Evolutionary conservation across 169 alveolate species (phyloP).

Genomic region (Plasmodium cynomolgi): DNA sequence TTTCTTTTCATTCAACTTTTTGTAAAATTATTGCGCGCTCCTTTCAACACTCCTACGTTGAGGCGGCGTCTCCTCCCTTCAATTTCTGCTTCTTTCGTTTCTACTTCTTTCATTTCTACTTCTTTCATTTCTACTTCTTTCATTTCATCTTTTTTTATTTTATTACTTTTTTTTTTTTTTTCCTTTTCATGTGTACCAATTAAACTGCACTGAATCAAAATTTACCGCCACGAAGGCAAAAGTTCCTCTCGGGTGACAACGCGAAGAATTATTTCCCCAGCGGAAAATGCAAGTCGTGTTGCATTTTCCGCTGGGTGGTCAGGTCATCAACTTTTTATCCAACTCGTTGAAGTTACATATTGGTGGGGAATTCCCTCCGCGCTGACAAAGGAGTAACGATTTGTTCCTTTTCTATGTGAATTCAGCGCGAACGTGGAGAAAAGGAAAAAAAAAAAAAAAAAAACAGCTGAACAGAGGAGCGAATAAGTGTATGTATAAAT

Average conservation of each 20-base stretch:
- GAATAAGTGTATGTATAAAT: background rate
- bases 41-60: background rate
- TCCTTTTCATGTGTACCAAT: background rate
- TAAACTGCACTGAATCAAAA: background rate
- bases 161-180: background rate
- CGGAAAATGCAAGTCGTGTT: background rate
- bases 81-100: background rate
- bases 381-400: background rate
- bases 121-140: background rate
- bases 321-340: background rate
- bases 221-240: background rate
- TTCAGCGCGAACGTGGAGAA: background rate
- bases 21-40: background rate
- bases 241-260: background rate
- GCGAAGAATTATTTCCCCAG: background rate
- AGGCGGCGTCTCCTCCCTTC: background rate
- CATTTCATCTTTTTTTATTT: background rate
- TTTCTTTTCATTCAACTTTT: background rate
- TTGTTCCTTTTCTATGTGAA: background rate
- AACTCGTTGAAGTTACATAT: background rate
- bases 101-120: background rate
- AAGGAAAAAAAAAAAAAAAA: constrained; percentile 1
- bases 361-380: background rate
- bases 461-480: background rate
- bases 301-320: background rate